Conservation (phyloP, 371 early-diverging fungal species). For the Apophysomyces trapeziformis region DNA sequence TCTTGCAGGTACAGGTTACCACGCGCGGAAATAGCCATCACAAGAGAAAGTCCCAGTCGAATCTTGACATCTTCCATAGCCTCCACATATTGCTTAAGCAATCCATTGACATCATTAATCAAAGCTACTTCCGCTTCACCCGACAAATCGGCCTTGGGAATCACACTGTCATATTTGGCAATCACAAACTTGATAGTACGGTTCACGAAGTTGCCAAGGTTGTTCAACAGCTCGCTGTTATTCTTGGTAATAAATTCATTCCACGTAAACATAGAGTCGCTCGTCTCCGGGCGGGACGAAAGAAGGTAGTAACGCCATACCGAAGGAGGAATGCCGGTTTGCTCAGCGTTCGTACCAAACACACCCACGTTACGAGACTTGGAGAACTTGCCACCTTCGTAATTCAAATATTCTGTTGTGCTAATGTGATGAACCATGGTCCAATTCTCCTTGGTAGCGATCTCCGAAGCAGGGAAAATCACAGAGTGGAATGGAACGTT, state of each 20-base stretch:
- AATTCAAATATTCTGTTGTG: constrained; percentile 99
- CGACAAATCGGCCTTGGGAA: constrained; percentile 65
- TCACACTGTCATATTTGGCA: constrained; percentile 81
- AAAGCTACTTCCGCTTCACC: constrained; percentile 65
- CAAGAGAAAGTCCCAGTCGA: constrained; percentile 80
- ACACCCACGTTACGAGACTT: constrained; percentile 99
- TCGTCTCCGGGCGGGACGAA: constrained; percentile 96
- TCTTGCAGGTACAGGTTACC: constrained; percentile 98
- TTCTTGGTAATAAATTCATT: constrained; percentile 92
- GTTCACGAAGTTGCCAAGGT: constrained; percentile 99
- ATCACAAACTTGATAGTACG: constrained; percentile 95
- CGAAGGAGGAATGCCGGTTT: constrained; percentile 90
- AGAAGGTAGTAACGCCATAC: constrained; percentile 99
- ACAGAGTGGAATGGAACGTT: constrained; percentile 99
- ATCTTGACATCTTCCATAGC: constrained; percentile 88
- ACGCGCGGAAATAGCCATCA: constrained; percentile 93
- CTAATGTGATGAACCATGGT: constrained; percentile 93
- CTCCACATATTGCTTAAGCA: constrained; percentile 79
- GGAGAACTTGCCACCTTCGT: constrained; percentile 98
- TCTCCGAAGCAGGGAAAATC: constrained; percentile 94
- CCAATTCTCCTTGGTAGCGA: constrained; percentile 91
- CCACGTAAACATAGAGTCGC: constrained; percentile 97
- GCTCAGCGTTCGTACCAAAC: constrained; percentile 97
- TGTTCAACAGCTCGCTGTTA: constrained; percentile 96
- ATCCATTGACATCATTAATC: constrained; percentile 81